These are phyloP conservation scores for Sungouiozyma ichnusensis DNA, from an alignment of 805 yeast species.

Conservation along the genomic window DNA sequence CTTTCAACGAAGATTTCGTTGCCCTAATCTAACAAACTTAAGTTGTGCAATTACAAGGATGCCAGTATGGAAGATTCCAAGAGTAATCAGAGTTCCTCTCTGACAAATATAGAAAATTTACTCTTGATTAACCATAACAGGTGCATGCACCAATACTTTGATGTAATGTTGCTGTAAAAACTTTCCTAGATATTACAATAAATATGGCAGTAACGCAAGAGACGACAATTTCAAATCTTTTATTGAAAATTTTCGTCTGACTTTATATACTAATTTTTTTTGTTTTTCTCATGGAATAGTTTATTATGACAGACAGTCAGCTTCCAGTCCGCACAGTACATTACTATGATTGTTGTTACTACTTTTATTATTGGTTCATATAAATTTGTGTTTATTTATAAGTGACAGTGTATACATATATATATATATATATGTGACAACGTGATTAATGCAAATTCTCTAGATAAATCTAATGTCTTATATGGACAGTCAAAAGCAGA, in stretches of 20 bases:
- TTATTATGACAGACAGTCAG: no score
- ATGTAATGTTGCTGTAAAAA: no score
- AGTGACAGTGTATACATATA: no score
- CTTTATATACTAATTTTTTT: not conserved
- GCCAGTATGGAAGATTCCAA: not conserved
- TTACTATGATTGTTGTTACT: no score
- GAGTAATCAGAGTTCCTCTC: not conserved
- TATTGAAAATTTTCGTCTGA: not conserved
- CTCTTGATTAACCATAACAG: not conserved
- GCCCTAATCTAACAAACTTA: slow-evolving; percentile 23
- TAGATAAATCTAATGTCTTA: not conserved
- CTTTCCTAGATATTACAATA: no score
- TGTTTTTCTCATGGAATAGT: not conserved
- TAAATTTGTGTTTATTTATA: no score
- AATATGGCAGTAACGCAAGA: not conserved
- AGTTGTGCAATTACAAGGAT: slow-evolving; percentile 21
- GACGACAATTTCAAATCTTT: not conserved
- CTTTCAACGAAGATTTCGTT: not conserved
- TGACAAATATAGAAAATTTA: no score
- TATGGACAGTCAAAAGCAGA: not conserved
- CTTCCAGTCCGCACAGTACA: no score
- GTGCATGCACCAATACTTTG: not conserved
- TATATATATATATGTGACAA: no score
- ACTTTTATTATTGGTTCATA: no score
- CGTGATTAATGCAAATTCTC: no score